These are phyloP conservation scores for Trichoderma breve DNA, from an alignment of 2,329 filamentous ascomycete species.

Conservation along the genomic window DNA sequence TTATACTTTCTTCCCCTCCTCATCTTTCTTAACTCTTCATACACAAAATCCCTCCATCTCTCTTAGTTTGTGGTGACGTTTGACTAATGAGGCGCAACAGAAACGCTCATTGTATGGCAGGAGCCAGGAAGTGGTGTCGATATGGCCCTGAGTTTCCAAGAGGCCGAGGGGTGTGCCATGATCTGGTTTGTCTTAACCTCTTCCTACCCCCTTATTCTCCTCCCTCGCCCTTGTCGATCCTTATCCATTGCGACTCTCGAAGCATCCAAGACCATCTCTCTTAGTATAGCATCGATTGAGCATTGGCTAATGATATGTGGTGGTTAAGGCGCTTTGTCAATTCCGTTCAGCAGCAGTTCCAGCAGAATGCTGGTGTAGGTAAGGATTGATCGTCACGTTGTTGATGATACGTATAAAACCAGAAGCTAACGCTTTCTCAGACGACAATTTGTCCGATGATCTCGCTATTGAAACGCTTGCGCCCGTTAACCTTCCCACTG, in stretches of 20 bases:
- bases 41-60: neutral
- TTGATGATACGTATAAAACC: neutral
- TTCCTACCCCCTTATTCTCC: too few relatives aligned
- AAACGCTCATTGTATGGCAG: constrained; percentile 98
- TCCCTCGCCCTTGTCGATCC: neutral
- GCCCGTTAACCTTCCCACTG: constrained; percentile 70
- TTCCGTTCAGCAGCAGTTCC: constrained; percentile 74
- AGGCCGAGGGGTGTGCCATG: constrained; percentile 85
- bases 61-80: constrained; percentile 18
- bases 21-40: neutral
- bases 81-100: constrained; percentile 45
- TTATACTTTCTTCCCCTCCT: neutral
- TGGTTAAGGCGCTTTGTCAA: constrained; percentile 80
- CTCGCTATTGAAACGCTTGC: constrained; percentile 69
- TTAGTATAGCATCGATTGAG: neutral
- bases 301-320: neutral
- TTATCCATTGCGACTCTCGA: neutral
- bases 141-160: constrained; percentile 98
- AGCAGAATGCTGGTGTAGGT: constrained; percentile 61
- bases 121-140: constrained; percentile 80
- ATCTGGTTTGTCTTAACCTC: constrained; percentile 68
- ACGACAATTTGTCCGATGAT: constrained; percentile 88
- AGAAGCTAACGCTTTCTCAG: constrained; percentile 40
- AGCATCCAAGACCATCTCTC: neutral
- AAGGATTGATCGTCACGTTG: constrained; percentile 28